Evolutionary conservation across 805 yeast species (phyloP).

Genomic region (Candida incommunis): DNA sequence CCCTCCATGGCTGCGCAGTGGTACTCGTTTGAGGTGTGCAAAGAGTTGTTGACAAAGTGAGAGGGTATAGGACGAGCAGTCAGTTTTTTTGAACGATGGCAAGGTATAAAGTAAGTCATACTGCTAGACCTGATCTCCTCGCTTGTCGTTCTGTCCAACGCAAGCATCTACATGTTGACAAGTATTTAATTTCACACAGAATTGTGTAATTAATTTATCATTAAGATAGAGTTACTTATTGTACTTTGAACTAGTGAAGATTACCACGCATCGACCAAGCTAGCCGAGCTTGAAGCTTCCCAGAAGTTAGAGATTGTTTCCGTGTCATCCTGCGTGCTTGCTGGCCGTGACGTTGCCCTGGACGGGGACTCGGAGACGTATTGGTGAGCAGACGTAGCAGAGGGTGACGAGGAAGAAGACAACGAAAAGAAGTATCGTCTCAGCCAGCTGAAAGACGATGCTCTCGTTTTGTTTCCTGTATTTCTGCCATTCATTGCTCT

Average conservation of each 20-base stretch:
- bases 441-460: conserved; percentile 1
- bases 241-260: too few species aligned
- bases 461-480: background rate
- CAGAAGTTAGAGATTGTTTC: background rate
- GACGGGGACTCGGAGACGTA: background rate
- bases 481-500: background rate
- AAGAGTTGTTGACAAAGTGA: conserved; percentile 22
- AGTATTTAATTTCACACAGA: too few species aligned
- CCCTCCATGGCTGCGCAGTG: conserved; percentile 96
- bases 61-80: background rate
- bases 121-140: conserved; percentile 1
- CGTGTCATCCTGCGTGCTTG: background rate
- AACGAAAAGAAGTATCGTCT: conserved; percentile 6
- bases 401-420: conserved; percentile 8
- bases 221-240: too few species aligned
- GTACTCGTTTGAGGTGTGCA: conserved; percentile 69
- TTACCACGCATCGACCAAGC: background rate
- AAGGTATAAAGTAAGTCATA: background rate
- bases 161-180: conserved; percentile 2
- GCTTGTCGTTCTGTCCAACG: conserved; percentile 1
- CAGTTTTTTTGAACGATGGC: background rate
- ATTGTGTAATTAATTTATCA: too few species aligned
- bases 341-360: background rate
- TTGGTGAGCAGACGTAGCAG: conserved; percentile 7
- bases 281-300: background rate